Percentiles rank a stretch among this genome's conserved stretches.
Evolutionary conservation across 2,329 filamentous ascomycete genomes (phyloP).

Genomic region (Leptosphaerulina australis): DNA sequence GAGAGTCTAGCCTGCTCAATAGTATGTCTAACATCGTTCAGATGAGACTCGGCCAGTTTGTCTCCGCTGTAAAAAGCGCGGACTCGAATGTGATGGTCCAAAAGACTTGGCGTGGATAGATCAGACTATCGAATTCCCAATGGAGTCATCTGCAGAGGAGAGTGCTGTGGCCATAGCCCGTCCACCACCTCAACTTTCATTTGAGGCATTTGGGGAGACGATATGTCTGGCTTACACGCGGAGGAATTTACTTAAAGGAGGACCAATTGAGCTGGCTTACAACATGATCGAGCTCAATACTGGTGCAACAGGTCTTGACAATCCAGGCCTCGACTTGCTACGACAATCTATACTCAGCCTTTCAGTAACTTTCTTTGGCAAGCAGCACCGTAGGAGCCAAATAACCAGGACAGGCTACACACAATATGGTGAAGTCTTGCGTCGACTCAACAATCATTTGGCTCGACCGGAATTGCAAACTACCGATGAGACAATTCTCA

Average conservation of each 20-base stretch:
- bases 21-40: conserved; percentile 10
- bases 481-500: conserved; percentile 34
- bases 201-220: conserved; percentile 32
- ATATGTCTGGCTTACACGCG: conserved; percentile 38
- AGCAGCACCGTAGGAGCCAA: conserved; percentile 27
- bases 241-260: conserved; percentile 34
- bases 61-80: conserved; percentile 33
- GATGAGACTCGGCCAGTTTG: conserved; percentile 37
- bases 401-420: conserved; percentile 30
- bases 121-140: conserved; percentile 13
- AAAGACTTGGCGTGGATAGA: conserved; percentile 34
- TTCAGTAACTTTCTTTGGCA: conserved; percentile 35
- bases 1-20: no score
- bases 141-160: neutral
- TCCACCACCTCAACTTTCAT: conserved; percentile 19
- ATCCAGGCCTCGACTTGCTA: conserved; percentile 28
- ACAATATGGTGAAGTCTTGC: conserved; percentile 34
- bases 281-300: conserved; percentile 25
- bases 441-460: conserved; percentile 31
- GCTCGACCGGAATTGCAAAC: conserved; percentile 25
- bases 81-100: conserved; percentile 33
- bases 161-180: neutral
- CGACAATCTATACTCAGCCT: conserved; percentile 34
- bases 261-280: conserved; percentile 34
- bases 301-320: neutral